Base-by-base conservation (phyloP, 768 basidiomycete genomes). In the Tylopilus rubrobrunneus region DNA sequence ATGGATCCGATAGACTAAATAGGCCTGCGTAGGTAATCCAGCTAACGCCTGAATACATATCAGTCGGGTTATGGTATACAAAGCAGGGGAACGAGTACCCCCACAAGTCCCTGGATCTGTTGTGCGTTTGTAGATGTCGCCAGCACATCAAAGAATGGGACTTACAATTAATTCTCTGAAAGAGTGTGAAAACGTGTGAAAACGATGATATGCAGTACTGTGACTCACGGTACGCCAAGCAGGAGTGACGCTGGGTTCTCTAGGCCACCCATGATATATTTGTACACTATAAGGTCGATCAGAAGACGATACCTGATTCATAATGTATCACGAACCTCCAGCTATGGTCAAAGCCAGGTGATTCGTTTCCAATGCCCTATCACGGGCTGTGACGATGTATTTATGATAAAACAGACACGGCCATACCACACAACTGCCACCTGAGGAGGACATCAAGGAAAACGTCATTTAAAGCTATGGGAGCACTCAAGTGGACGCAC, bases 111-210 rank as follows among this genome's bases (percentile, higher is more conserved):
- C 50, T 57, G 60, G 0, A 62, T 0, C 60, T 62, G 33, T 9
- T 3, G 29, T 8, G 7, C 6, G 14, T 58, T 7, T 12, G 34
- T 40, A 19, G 8, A 31, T 5, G 21, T 42, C 12, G 7, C 33
- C 23, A 27, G 3, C 3, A 21, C 2, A 1, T 44, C 17, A 28
- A 7, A 6, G 15, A 46, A n/a, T 31, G 19, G 14, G 17, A 46
- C 60, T 55, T 45, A 62, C 60, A 1, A 44, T 0, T 5, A 59
- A 17, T 3, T 62, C 61, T 0, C 60, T 61, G n/a, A 25, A 14
- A 42, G 37, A 11, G 7, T 4, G 25, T 45, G 1, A 12, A 23
- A 4, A 34, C 4, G 2, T 12, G 25, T 11, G 11, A 17, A 14
- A 31, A n/a, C 0, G 4, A 5, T 0, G 11, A 11, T 19, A 3